phyloP scores from a whole-genome alignment of 805 yeast species.

The Zygosaccharomyces siamensis region DNA sequence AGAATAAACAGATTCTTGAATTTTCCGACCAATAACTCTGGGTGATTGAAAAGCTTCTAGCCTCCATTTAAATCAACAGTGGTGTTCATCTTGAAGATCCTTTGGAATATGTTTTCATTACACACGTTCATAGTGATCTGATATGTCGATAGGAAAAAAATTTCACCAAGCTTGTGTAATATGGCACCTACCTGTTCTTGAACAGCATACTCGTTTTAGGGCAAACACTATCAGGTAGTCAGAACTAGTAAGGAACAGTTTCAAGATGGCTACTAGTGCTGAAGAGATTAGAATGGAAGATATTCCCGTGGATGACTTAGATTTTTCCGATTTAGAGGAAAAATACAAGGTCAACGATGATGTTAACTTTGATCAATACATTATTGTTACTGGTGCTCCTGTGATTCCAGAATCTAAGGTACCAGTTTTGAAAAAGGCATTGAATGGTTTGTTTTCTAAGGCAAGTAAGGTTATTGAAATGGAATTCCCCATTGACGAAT shows the following conservation, averaged over 20 bases:
- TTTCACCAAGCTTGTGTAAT: neutral
- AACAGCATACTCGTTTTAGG: neutral
- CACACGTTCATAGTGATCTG: neutral
- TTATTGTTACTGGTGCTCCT: slow-evolving; percentile 94
- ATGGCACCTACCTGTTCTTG: neutral
- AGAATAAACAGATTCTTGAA: neutral
- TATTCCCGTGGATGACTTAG: slow-evolving; percentile 59
- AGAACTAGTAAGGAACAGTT: neutral
- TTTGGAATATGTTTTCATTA: neutral
- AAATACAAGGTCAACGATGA: slow-evolving; percentile 61
- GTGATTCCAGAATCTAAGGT: slow-evolving; percentile 87
- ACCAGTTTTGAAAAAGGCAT: slow-evolving; percentile 76
- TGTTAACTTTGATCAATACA: slow-evolving; percentile 63
- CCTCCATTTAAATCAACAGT: neutral
- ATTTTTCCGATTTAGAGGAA: slow-evolving; percentile 80
- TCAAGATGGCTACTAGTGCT: slow-evolving; percentile 23
- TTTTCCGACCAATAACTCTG: neutral
- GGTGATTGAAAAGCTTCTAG: neutral
- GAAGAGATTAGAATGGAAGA: slow-evolving; percentile 41
- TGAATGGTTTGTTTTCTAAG: slow-evolving; percentile 69
- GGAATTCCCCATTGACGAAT: slow-evolving; percentile 67
- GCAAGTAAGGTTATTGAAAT: slow-evolving; percentile 78
- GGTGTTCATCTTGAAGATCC: neutral
- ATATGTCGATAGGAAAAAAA: neutral
- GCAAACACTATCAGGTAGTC: neutral